Evolutionary conservation across 805 yeast genomes (phyloP), one percentile per base, ranked within the genome.

Genomic region (Kodamaea neixiangensis): DNA sequence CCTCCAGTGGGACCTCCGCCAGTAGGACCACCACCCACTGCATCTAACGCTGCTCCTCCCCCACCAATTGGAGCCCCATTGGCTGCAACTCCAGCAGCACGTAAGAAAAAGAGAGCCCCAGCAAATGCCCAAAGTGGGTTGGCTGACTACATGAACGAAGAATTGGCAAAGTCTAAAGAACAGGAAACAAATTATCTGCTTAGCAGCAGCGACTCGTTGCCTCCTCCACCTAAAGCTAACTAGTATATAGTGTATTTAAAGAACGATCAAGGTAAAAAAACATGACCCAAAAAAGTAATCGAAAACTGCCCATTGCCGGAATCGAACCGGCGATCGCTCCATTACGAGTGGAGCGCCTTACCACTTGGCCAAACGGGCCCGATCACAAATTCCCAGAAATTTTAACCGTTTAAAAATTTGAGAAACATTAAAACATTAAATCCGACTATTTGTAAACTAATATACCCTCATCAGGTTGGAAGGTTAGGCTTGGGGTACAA

Each of bases 281-380:
- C n/a, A n/a, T n/a, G 7, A 15, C 2, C 11, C 20, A n/a, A 25
- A 29, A 31, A 42, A 13, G 13, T 14, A 42, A 42, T 42, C 33
- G 33, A 38, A 41, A 25, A 38, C 3, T 73, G 78, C 78, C 77
- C 75, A 69, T 73, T 72, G 77, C 69, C 78, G 77, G 78, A 73
- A 67, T 73, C 75, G 78, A 73, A 73, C 78, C 77, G 77, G 68
- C 77, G 78, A 72, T 73, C 77, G 76, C 77, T 73, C 74, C 78
- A 73, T 73, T 73, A 73, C 78, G 77, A 73, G 78, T 73, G 78
- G 74, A 73, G 77, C 72, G 78, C 78, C 78, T 73, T 73, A 73
- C 77, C 78, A 73, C 77, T 73, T 71, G 78, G 78, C 78, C 78
- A 73, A 72, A 73, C 72, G 75, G 77, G 78, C 78, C 20, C 35